Evolutionary conservation across 805 yeast genomes (phyloP), one percentile per base, ranked within the genome.

Genomic region (Blastobotrys americana): DNA sequence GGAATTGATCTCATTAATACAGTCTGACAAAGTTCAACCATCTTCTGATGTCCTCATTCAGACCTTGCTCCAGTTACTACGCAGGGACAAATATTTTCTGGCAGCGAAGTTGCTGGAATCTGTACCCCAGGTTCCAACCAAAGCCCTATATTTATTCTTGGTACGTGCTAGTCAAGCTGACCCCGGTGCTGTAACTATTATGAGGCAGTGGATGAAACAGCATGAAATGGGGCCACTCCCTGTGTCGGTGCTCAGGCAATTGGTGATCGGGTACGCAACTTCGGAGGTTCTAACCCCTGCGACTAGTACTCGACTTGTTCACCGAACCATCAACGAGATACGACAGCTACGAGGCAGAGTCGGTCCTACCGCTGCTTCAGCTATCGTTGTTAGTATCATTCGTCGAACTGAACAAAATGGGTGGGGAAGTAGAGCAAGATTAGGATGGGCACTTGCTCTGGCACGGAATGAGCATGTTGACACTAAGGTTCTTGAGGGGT

Each of bases 391-490:
- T 19, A 52, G 55, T 5, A 34, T 58, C 9, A 36, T 62, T n/a
- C 19, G 19, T 1, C 46, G 59, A 19, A 54, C 63, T 1, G 31
- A 39, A 15, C 22, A 15, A 2, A 44, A 39, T 2, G 52, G 55
- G 8, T 41, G 55, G 19, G 65, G 65, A 6, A 51, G 58, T 31
- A 50, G 55, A 1, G 25, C 27, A 10, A 48, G 65, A 4, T 53
- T 62, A 33, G 41, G 47, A 21, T 60, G 61, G 63, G 65, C 63
- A 1, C 44, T 62, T 8, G 50, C 43, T 6, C 31, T 61, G 4
- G 61, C 63, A 4, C 42, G 45, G 16, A 38, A 34, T 1, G 61
- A 58, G 10, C 39, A 45, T 1, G 60, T 60, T 2, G 37, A 56
- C 1, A 47, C 45, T 4, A 36, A 19, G 4, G 37, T 33, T 25